These are phyloP conservation scores for Cyberlindnera misumaiensis DNA, from an alignment of 805 yeast species.

Conservation along the genomic window DNA sequence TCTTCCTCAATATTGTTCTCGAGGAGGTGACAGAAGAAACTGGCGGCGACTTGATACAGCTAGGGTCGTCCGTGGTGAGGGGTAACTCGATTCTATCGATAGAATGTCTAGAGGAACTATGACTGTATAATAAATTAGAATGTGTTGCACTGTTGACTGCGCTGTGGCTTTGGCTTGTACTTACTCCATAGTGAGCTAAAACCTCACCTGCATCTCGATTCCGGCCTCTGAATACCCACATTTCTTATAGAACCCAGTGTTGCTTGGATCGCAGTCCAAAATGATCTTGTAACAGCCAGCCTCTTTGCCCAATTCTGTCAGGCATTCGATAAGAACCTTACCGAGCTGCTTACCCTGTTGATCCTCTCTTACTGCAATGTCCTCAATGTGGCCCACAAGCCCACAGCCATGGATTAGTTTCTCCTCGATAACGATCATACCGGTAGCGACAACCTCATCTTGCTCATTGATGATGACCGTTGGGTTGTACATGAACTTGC, in stretches of 20 bases:
- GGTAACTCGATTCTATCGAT: constrained; percentile 74
- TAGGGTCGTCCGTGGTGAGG: constrained; percentile 69
- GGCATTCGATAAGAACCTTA: constrained; percentile 49
- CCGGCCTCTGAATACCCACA: constrained; percentile 72
- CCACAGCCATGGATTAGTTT: constrained; percentile 84
- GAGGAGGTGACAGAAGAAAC: constrained; percentile 64
- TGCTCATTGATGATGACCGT: constrained; percentile 48
- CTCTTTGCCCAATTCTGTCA: constrained; percentile 51
- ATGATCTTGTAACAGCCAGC: constrained; percentile 83
- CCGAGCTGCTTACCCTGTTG: constrained; percentile 89
- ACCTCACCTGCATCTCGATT: constrained; percentile 57
- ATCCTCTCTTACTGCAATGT: constrained; percentile 67
- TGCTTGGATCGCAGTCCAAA: constrained; percentile 79
- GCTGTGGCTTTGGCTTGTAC: too few relatives aligned
- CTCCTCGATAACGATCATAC: constrained; percentile 71
- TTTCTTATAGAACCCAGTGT: constrained; percentile 80
- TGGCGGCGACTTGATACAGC: constrained; percentile 38
- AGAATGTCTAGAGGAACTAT: constrained; percentile 34
- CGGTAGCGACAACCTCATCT: constrained; percentile 69
- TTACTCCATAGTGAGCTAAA: constrained; percentile 8
- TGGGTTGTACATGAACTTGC: constrained; percentile 48
- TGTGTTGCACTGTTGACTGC: too few relatives aligned
- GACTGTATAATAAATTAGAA: constrained; percentile 1
- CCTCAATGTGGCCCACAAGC: constrained; percentile 89
- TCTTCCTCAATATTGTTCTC: constrained; percentile 64